phyloP scores from a whole-genome alignment of 768 basidiomycete species.

The Ramaria sp. region DNA sequence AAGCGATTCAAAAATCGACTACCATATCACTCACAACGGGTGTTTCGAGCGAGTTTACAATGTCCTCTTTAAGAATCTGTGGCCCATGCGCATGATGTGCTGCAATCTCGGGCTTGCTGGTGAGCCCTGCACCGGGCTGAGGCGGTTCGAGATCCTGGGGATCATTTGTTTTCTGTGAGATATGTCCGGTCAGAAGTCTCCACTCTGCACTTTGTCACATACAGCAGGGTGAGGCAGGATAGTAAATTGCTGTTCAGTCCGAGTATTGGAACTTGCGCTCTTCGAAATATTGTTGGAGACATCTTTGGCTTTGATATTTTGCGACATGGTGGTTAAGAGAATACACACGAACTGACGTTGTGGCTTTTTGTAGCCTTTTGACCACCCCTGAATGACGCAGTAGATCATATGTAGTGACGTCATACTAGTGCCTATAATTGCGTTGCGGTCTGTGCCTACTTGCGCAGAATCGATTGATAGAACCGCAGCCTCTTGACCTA shows the following conservation, averaged over 20 bases:
- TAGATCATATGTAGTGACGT: too few species aligned
- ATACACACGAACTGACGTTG: too few species aligned
- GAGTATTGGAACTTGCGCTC: not conserved
- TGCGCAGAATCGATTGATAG: too few species aligned
- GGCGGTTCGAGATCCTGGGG: conserved; percentile 39
- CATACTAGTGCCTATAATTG: too few species aligned
- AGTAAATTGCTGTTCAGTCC: conserved; percentile 31
- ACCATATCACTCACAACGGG: conserved; percentile 30
- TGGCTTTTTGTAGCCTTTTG: too few species aligned
- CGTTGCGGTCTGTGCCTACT: too few species aligned
- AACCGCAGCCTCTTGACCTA: too few species aligned
- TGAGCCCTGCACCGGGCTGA: conserved; percentile 27
- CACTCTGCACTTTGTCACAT: conserved; percentile 13
- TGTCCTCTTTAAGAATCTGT: conserved; percentile 34
- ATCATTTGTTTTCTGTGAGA: conserved; percentile 45
- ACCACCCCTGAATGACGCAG: too few species aligned
- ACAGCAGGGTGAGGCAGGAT: conserved; percentile 59
- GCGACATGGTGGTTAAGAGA: not conserved
- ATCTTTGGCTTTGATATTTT: conserved; percentile 10
- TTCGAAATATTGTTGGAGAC: conserved; percentile 8
- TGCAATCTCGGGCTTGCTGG: conserved; percentile 26
- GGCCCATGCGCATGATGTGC: conserved; percentile 45
- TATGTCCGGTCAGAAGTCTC: not conserved
- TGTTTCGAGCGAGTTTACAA: conserved; percentile 33
- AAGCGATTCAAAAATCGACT: not conserved